Evolutionary conservation across 345 rosid species (phyloP), one percentile per base, ranked within the genome.

Genomic region (Populus simonii): DNA sequence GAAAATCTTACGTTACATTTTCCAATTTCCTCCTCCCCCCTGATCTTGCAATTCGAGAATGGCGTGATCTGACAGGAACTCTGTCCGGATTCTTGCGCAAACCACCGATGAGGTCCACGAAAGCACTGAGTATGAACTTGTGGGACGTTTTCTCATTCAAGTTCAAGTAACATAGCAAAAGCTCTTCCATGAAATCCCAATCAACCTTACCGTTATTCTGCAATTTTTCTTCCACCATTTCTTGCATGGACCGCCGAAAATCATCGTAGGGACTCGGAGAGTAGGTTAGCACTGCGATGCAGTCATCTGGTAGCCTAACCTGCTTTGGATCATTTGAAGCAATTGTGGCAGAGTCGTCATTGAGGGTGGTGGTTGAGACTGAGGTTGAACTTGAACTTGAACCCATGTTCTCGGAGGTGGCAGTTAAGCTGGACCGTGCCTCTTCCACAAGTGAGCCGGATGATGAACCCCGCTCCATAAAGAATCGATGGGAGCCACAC

Each of bases 141-240:
- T 90, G 85, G 5, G 92, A 92, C 77, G 84, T 89, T 84, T 89
- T 90, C 68, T 90, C 90, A 69, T 95, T 95, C 86, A 92, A 81
- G 57, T 88, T 84, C 81, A 95, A 84, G 83, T 86, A 93, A 84
- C 87, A 87, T 78, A 92, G 84, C 82, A 93, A 75, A n/a, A 95
- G 83, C 88, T 90, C 93, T 72, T 90, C 92, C 96, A 96, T 81
- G 84, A 87, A 92, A 66, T 90, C 96, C 99, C 99, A 96, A 33
- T 91, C 97, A 20, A 92, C 81, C 3, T 8, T 65, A 18, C 83
- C 85, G 0, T 69, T 63, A 20, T 76, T 51, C 62, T 74, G 72
- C 74, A 88, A 16, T 83, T 88, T 87, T 23, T 89, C 84, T 41
- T 89, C 91, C 77, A 88, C 87, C 93, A 92, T 88, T 59, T 89